Evolutionary conservation across 169 alveolate species (phyloP).

Genomic region (Plasmodium reichenowi): DNA sequence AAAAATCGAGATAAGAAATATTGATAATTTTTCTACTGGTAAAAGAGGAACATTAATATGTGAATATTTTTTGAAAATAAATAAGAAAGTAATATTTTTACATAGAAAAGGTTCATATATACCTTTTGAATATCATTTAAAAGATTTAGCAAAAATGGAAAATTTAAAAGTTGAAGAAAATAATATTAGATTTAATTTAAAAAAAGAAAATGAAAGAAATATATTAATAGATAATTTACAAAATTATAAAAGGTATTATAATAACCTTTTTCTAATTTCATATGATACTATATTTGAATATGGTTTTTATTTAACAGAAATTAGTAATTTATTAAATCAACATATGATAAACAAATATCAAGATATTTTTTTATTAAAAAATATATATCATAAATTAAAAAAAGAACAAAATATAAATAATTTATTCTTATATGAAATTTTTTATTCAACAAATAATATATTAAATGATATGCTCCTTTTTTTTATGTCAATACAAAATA

Average conservation of each 20-base stretch:
- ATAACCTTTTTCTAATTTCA: slow-evolving; percentile 65
- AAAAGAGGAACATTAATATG: slow-evolving; percentile 90
- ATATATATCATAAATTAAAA: no score
- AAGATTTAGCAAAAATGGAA: slow-evolving; percentile 8
- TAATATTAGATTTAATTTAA: slow-evolving; percentile 4
- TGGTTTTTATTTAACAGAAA: slow-evolving; percentile 63
- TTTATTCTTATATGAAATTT: no score
- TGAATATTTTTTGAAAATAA: slow-evolving; percentile 79
- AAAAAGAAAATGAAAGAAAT: not conserved
- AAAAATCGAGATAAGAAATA: slow-evolving; percentile 86
- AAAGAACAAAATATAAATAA: no score
- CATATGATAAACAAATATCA: not conserved
- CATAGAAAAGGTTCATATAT: slow-evolving; percentile 42
- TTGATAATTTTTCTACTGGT: slow-evolving; percentile 93
- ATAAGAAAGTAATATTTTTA: slow-evolving; percentile 46
- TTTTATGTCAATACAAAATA: no score
- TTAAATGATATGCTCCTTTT: no score
- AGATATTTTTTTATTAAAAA: no score
- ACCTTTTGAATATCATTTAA: slow-evolving; percentile 53
- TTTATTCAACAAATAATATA: no score
- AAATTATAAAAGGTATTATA: slow-evolving; percentile 16
- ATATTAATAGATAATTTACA: slow-evolving; percentile 6
- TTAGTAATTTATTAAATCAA: slow-evolving; percentile 32
- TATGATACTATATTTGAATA: slow-evolving; percentile 82
- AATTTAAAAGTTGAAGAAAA: slow-evolving; percentile 7